Base-by-base conservation (phyloP, 306 rosid species). In the Albizia julibrissin region DNA sequence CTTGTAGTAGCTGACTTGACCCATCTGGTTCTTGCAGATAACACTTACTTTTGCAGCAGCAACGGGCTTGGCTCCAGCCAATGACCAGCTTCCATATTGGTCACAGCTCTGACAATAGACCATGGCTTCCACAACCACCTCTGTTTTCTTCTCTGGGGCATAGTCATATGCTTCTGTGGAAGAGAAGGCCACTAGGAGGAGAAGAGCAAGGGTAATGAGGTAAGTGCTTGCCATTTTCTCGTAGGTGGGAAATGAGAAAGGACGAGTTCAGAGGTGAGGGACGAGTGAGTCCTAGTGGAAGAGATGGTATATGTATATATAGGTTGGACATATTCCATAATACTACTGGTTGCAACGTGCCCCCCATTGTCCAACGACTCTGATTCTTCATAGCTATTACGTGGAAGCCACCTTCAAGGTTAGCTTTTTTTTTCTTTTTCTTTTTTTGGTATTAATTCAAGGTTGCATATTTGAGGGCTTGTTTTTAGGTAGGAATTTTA, bases 101-200 rank as follows among this genome's bases (percentile, higher is more conserved):
- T 90, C 88, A 83, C 99, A 96, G 87, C 87, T 92, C 85, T 93
- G 97, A 86, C 98, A 95, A 78, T 89, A 95, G 22, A 95, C 97
- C 46, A 81, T 50, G 8, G 97, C 91, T 85, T 95, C 99, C 33
- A 95, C 92, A 33, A 89, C 93, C 21, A 92, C 89, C 0, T 89
- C 87, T 22, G 78, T 75, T 43, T 86, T 84, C 85, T 90, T 89
- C 80, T 83, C 81, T 68, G 78, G 73, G 72, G 39, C 70, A 64
- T 76, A n/a, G 31, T 82, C 77, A 42, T 22, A 50, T 4, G 91
- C 89, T 37, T 84, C 61, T 69, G 65, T 24, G 29, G 80, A 68
- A 27, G 91, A 72, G 61, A 87, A 42, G 78, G 83, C 72, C 44
- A 86, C 42, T 19, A 75, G 56, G 66, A 83, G 64, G 81, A 87